Evolutionary conservation across 177 flowering plant genomes (phyloP), one percentile per base, ranked within the genome.

Genomic region (Tripterygium wilfordii): DNA sequence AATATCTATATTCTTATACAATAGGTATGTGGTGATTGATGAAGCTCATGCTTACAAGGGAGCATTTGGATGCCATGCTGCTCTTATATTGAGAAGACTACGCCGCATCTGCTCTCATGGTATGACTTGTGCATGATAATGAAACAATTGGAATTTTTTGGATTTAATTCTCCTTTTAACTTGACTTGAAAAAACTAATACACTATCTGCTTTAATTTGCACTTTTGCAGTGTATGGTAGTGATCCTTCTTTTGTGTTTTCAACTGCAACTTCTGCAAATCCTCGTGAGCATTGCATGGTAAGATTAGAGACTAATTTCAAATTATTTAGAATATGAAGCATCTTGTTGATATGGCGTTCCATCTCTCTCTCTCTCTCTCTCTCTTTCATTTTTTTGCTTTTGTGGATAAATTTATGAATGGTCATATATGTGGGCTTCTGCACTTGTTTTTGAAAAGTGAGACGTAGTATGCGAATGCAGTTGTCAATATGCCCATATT

Each of bases 41-140:
- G 98, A 91, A 73, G 82, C 98, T 47, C 98, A 91, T 79, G 48
- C 67, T 43, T 91, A 91, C 59, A 91, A 83, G 68, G 98, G 98
- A 42, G 83, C 95, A 66, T 88, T 91, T 74, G 98, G 98, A 51
- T 82, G 90, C 56, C 95, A 88, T 61, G 75, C 94, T 56, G 83
- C 95, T 56, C 75, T 91, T 38, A 80, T 91, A 57, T 49, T 91
- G 55, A 77, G 98, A 64, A 74, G 98, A 66, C 80, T 91, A 33
- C 78, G 83, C 6, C 72, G 98, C 21, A 65, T 91, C 23, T 88
- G 98, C 70, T 54, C 80, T 54, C 96, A 91, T 72, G 95, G 98
- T 91, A 76, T 28, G 25, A 52, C 14, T 39, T 52, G 35, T 16
- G 0, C 16, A 16, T 14, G 17, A 18, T 36, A n/a, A 17, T 8